Base-by-base conservation (phyloP, 129 eudicot genomes). In the Erigeron canadensis region DNA sequence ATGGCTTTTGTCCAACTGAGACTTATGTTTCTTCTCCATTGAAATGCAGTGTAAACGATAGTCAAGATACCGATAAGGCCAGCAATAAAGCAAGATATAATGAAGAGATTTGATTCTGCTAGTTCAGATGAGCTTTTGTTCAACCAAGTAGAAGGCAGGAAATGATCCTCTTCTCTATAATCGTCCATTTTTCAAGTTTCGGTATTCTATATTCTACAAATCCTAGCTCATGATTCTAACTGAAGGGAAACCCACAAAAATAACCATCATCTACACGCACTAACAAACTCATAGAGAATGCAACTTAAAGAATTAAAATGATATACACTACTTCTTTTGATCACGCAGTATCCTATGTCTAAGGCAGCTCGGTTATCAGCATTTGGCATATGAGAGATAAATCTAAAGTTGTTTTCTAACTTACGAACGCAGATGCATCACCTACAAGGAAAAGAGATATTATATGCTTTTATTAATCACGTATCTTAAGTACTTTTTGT, bases 11-110 rank as follows among this genome's bases (percentile, higher is more conserved):
- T 95, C 99, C 97, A 95, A 81, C 85, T 90, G 16, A 90, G 81
- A 66, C 87, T 95, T 65, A 90, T 95, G 76, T 90, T 95, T 83
- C 97, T 95, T 86, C 99, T 84, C 99, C 99, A 95, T 64, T 95
- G 99, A 72, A 90, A 95, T 37, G 99, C 97, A 8, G 99, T 95
- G 75, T 88, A 90, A 44, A 81, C 71, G 67, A 95, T 95, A 56
- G 99, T 95, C 58, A 95, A 63, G 65, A 95, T 85, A 46, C 99
- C 99, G 45, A 95, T 78, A 63, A 90, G 83, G 47, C 91, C 99
- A 66, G 99, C 96, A 22, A 90, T 76, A 62, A 90, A 83, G 80
- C 95, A 95, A 18, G 99, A 86, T 70, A 90, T 53, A 38, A 88
- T 68, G 68, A 95, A 88, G 43, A 90, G 83, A 63, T 69, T 86